A percentile compares a stretch with the other conserved stretches of the same genome.
Conservation (phyloP, 805 yeast genomes). For the Naumovozyma baii region DNA sequence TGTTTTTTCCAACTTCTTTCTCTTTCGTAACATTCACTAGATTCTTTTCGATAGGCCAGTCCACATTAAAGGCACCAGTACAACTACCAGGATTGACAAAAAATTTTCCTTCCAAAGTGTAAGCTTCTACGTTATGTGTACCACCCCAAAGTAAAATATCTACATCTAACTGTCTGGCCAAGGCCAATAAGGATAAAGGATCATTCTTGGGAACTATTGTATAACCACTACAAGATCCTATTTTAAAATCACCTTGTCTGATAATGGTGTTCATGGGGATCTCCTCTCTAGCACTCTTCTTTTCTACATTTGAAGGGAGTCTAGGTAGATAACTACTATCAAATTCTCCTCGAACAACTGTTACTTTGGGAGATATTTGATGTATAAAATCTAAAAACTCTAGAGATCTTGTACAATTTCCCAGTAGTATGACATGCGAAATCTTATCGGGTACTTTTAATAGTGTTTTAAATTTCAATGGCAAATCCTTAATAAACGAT, state of each 20-base stretch:
- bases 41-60: slow-evolving; percentile 39
- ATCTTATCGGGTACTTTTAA: slow-evolving; percentile 73
- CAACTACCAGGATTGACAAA: slow-evolving; percentile 96
- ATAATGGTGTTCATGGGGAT: slow-evolving; percentile 59
- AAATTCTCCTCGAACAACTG: slow-evolving; percentile 73
- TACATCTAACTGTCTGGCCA: slow-evolving; percentile 86
- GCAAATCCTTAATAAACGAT: slow-evolving; percentile 32
- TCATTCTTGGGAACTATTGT: slow-evolving; percentile 78
- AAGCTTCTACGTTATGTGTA: slow-evolving; percentile 86
- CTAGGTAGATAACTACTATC: slow-evolving; percentile 33
- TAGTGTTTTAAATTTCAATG: slow-evolving; percentile 55
- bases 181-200: slow-evolving; percentile 68
- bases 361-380: slow-evolving; percentile 60
- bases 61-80: slow-evolving; percentile 76
- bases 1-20: slow-evolving; percentile 3
- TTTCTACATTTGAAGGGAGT: slow-evolving; percentile 2
- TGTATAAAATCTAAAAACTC: slow-evolving; percentile 56
- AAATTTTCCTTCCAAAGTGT: slow-evolving; percentile 82
- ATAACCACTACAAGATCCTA: slow-evolving; percentile 82
- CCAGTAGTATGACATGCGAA: slow-evolving; percentile 73
- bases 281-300: slow-evolving; percentile 10
- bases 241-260: slow-evolving; percentile 57
- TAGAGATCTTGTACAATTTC: slow-evolving; percentile 66
- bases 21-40: slow-evolving; percentile 2
- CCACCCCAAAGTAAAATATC: slow-evolving; percentile 91